Percentiles rank a stretch among this genome's conserved stretches.
Conservation (phyloP, 768 basidiomycete species). For the Megacollybia marginata region DNA sequence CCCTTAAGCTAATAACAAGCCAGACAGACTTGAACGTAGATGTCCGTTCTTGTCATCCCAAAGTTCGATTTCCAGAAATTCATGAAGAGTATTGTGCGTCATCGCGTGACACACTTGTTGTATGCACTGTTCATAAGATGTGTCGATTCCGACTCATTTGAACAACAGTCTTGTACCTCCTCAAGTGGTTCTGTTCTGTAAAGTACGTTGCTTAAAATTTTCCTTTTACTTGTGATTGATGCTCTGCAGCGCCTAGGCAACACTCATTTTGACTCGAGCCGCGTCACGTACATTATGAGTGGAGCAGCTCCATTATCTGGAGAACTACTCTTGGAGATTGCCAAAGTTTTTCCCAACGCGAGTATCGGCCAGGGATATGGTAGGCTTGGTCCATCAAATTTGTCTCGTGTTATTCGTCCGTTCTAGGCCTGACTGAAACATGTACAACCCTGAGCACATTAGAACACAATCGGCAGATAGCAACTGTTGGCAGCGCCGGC, state of each 20-base stretch:
- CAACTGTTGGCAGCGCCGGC: slow-evolving; percentile 50
- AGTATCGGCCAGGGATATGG: slow-evolving; percentile 63
- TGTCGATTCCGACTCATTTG: background rate
- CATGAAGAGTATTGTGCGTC: slow-evolving; percentile 44
- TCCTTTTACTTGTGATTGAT: background rate
- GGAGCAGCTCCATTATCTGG: slow-evolving; percentile 62
- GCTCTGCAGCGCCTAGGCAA: slow-evolving; percentile 39
- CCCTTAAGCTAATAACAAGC: background rate
- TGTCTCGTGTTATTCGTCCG: background rate
- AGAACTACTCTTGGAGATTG: slow-evolving; percentile 39
- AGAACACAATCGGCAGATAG: slow-evolving; percentile 33
- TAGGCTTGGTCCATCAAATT: slow-evolving; percentile 10
- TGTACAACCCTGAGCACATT: slow-evolving; percentile 44
- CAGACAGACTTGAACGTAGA: slow-evolving; percentile 17
- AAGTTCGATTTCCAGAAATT: slow-evolving; percentile 56
- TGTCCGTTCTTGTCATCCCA: slow-evolving; percentile 52
- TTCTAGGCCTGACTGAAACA: slow-evolving; percentile 57
- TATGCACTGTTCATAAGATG: slow-evolving; percentile 18
- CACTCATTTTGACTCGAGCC: slow-evolving; percentile 40
- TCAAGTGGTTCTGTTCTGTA: slow-evolving; percentile 59
- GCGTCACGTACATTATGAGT: slow-evolving; percentile 44
- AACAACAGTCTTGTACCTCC: slow-evolving; percentile 52
- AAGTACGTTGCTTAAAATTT: slow-evolving; percentile 28
- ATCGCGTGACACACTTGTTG: slow-evolving; percentile 52
- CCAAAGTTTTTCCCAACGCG: slow-evolving; percentile 47